Evolutionary conservation across 306 rosid genomes (phyloP).

Genomic region (Lathyrus aphaca): DNA sequence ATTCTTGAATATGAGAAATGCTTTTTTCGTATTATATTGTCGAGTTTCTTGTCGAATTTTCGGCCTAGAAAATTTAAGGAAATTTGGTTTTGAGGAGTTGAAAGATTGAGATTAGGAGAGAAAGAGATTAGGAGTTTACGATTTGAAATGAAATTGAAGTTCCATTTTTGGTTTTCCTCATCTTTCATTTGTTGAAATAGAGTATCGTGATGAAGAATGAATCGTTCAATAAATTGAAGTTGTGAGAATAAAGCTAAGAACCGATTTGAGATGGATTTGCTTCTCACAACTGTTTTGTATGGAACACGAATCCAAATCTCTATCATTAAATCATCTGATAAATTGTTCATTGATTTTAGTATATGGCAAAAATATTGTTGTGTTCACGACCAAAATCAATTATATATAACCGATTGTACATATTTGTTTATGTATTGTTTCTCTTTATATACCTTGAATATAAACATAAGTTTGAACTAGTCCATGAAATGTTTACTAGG

Average conservation of each 20-base stretch:
- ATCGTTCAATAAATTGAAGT: neutral
- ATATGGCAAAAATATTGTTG: neutral
- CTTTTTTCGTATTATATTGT: neutral
- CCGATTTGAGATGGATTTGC: slow-evolving; percentile 31
- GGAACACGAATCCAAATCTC: slow-evolving; percentile 34
- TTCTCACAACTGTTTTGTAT: slow-evolving; percentile 21
- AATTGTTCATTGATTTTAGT: slow-evolving; percentile 16
- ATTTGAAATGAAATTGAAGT: slow-evolving; percentile 11
- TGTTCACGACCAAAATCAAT: too few relatives aligned
- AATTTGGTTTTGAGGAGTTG: slow-evolving; percentile 7
- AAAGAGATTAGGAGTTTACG: slow-evolving; percentile 9
- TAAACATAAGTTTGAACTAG: too few relatives aligned
- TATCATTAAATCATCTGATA: slow-evolving; percentile 25
- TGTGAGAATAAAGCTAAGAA: slow-evolving; percentile 24
- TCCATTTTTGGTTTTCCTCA: neutral
- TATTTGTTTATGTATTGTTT: neutral
- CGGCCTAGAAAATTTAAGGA: slow-evolving; percentile 18
- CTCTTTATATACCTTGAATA: neutral
- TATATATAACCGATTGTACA: too few relatives aligned
- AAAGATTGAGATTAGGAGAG: neutral
- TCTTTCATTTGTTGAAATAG: neutral
- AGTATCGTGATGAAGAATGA: neutral
- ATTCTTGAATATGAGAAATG: neutral
- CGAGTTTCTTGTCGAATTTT: slow-evolving; percentile 15
- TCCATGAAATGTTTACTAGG: neutral